Percentiles rank a stretch among this genome's conserved stretches.
phyloP scores from a whole-genome alignment of 352 stramenopile genomes.

The Globisporangium apiculatum region DNA sequence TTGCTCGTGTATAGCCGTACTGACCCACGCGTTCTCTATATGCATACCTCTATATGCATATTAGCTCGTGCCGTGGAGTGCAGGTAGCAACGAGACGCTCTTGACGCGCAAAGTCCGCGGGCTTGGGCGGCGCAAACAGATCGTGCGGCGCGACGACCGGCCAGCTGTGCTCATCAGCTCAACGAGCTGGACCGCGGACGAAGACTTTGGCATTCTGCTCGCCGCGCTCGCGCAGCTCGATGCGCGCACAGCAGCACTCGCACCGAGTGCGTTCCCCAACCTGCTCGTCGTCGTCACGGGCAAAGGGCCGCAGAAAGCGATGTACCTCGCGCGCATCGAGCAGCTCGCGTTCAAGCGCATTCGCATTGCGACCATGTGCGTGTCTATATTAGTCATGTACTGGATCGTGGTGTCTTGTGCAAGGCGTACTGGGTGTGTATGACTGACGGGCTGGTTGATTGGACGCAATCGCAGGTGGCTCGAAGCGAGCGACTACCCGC shows the following conservation, averaged over 20 bases:
- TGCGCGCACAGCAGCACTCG: constrained; percentile 29
- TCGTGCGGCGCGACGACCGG: constrained; percentile 39
- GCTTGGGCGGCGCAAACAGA: constrained; percentile 19
- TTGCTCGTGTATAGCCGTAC: too few relatives aligned
- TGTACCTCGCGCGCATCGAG: constrained; percentile 83
- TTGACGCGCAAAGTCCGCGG: constrained; percentile 37
- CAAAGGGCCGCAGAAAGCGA: constrained; percentile 93
- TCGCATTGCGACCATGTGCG: constrained; percentile 82
- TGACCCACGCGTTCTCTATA: not conserved
- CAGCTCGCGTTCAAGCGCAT: constrained; percentile 72
- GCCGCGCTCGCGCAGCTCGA: constrained; percentile 85
- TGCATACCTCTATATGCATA: not conserved
- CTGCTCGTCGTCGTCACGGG: constrained; percentile 95
- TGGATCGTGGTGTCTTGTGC: too few relatives aligned
- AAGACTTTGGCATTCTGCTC: constrained; percentile 98
- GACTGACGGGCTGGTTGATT: too few relatives aligned
- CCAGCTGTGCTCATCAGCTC: constrained; percentile 88
- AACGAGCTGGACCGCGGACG: constrained; percentile 98
- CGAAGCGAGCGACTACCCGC: constrained; percentile 94
- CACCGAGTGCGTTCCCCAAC: constrained; percentile 53
- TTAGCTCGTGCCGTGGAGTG: constrained; percentile 30
- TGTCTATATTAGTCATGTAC: too few relatives aligned
- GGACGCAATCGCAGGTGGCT: constrained; percentile 79
- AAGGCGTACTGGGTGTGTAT: too few relatives aligned
- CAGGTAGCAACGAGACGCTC: constrained; percentile 49